Evolutionary conservation across 495 filamentous ascomycete genomes (phyloP), one percentile per base, ranked within the genome.

Genomic region (Annulohypoxylon nitens): DNA sequence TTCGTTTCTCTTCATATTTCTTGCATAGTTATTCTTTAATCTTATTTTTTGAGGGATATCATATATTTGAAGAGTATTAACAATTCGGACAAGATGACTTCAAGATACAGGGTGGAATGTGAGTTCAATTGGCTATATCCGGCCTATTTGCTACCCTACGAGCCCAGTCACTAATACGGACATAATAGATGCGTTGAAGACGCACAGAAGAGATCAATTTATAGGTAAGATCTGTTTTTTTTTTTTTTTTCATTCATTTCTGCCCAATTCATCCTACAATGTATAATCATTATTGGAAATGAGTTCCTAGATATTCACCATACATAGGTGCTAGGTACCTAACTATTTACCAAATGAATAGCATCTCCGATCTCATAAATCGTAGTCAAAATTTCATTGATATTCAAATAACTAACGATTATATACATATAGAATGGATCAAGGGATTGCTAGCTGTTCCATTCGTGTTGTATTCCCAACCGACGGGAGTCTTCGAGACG

Each of bases 391-490:
- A 61, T 60, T 59, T 57, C 37, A 25, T 69, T 61, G 9, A 50
- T 36, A 11, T 36, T 64, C 10, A 60, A 16, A 37, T 61, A 68
- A 14, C 71, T 74, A 65, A 72, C 55, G 25, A 34, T 20, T 41
- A 33, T 5, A n/a, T 12, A n/a, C n/a, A 9, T 23, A 60, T 69
- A 88, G 89, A 90, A 84, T 91, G 85, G 84, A 86, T 86, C 78
- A 87, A 97, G 84, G 96, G 94, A 34, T 87, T 99, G 0, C 86
- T 99, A 2, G 97, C 97, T 0, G 95, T 98, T 0, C 97, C 97
- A 0, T 99, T 99, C 78, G 95, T 99, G 57, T 88, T 99, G 54
- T 94, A 97, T 79, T 97, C 94, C 10, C 94, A 98, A 79, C 97
- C 97, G 6, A 95, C 93, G 0, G 92, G 93, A 14, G 86, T 93